These are phyloP conservation scores for Pachysandra terminalis DNA, from an alignment of 164 flowering plant species.

Conservation along the genomic window DNA sequence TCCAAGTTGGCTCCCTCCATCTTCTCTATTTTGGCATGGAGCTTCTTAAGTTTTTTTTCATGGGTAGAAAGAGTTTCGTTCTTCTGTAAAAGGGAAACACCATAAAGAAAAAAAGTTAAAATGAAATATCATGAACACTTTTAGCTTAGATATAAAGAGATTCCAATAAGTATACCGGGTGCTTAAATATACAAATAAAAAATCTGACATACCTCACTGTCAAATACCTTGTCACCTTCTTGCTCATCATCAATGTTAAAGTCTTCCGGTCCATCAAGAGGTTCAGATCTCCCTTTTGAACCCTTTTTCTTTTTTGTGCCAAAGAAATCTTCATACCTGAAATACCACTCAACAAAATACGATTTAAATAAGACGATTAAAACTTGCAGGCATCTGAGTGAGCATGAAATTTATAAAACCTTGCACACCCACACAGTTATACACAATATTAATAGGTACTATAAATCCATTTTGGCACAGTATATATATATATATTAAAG, in stretches of 20 bases:
- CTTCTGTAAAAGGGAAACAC: constrained; percentile 29
- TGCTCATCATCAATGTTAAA: constrained; percentile 30
- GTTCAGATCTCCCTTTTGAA: constrained; percentile 29
- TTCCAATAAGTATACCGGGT: neutral
- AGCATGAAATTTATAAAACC: neutral
- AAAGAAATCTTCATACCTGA: constrained; percentile 83
- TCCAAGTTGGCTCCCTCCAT: constrained; percentile 83
- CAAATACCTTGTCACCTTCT: constrained; percentile 22
- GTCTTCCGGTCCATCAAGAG: constrained; percentile 35
- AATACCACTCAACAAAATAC: constrained; percentile 3
- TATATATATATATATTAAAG: no score
- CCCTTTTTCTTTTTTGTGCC: constrained; percentile 41
- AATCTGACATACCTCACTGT: constrained; percentile 21
- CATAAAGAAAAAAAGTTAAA: neutral
- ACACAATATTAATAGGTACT: neutral
- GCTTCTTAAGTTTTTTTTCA: constrained; percentile 58
- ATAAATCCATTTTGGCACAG: no score
- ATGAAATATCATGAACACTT: no score
- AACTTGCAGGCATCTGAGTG: neutral
- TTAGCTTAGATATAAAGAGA: neutral
- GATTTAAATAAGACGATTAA: neutral
- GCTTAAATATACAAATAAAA: neutral
- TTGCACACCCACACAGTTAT: neutral
- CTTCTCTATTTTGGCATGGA: constrained; percentile 53
- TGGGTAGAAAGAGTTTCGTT: constrained; percentile 65